These are phyloP conservation scores for Pachysandra terminalis DNA, from an alignment of 164 flowering plant species.

Conservation along the genomic window DNA sequence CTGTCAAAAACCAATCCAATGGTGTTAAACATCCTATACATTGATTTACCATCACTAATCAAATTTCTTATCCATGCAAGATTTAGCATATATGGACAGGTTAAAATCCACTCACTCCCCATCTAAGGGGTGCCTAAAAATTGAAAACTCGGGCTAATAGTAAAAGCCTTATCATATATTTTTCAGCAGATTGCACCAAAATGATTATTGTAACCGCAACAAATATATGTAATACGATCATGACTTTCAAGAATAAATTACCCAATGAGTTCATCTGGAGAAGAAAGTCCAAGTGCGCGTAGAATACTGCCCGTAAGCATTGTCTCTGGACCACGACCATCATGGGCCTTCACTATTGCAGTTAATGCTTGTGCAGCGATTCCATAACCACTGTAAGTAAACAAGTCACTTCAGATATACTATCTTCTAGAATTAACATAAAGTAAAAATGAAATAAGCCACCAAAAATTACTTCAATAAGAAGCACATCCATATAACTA, in stretches of 20 bases:
- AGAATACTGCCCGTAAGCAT: slow-evolving; percentile 62
- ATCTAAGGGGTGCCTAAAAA: not conserved
- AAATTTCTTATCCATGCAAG: not conserved
- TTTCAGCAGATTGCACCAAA: not conserved
- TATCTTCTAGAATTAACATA: not conserved
- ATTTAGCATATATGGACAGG: not conserved
- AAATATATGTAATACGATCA: not conserved
- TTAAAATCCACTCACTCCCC: not conserved
- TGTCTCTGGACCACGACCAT: slow-evolving; percentile 91
- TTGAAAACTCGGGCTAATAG: too few relatives aligned
- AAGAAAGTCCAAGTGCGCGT: slow-evolving; percentile 57
- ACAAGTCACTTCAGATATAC: slow-evolving; percentile 4
- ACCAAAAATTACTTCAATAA: too few relatives aligned
- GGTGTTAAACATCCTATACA: not conserved
- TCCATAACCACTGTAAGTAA: slow-evolving; percentile 83
- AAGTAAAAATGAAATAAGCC: not conserved
- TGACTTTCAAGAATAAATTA: slow-evolving; percentile 24
- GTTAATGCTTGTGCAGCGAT: slow-evolving; percentile 91
- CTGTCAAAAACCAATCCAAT: not conserved
- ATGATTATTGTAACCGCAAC: not conserved
- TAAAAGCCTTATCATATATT: not conserved
- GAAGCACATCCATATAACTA: too few relatives aligned
- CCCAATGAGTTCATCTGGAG: slow-evolving; percentile 96
- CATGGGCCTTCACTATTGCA: slow-evolving; percentile 81
- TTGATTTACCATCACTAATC: not conserved